These are phyloP conservation scores for Coriolopsis trogii DNA, from an alignment of 1,284 basidiomycete species.

Conservation along the genomic window DNA sequence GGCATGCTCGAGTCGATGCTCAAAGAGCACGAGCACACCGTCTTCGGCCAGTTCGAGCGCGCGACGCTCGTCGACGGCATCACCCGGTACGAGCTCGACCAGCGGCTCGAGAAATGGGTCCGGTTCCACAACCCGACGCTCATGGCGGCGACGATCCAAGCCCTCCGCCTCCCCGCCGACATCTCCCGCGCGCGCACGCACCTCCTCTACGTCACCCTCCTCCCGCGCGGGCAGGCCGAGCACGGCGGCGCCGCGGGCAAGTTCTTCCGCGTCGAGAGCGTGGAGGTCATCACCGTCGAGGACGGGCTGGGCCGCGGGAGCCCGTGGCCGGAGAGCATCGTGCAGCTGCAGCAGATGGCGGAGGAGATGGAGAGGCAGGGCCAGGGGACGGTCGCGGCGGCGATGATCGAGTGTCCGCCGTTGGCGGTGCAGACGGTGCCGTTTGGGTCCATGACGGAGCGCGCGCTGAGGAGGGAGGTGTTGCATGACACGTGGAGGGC, in stretches of 20 bases:
- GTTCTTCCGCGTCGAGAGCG: slow-evolving; percentile 29
- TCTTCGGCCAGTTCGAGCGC: slow-evolving; percentile 19
- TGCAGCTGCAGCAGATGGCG: slow-evolving; percentile 25
- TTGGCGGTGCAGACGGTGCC: slow-evolving; percentile 33
- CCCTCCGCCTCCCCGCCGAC: slow-evolving; percentile 25
- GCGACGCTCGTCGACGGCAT: slow-evolving; percentile 29
- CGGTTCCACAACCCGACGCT: slow-evolving; percentile 29
- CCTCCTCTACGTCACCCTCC: slow-evolving; percentile 27
- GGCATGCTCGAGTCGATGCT: slow-evolving; percentile 22
- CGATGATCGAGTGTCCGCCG: slow-evolving; percentile 30
- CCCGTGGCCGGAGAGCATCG: slow-evolving; percentile 31
- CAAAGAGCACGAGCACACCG: slow-evolving; percentile 22
- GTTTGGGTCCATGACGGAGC: slow-evolving; percentile 28
- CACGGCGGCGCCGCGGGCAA: slow-evolving; percentile 25
- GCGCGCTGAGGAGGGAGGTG: slow-evolving; percentile 3
- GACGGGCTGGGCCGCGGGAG: slow-evolving; percentile 19
- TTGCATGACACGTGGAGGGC: slow-evolving; percentile 26
- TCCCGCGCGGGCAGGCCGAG: slow-evolving; percentile 20
- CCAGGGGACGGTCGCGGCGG: slow-evolving; percentile 24
- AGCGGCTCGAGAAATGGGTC: slow-evolving; percentile 34
- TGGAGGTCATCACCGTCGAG: slow-evolving; percentile 22
- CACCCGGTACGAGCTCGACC: slow-evolving; percentile 31
- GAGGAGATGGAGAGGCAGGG: slow-evolving; percentile 24
- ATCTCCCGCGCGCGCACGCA: slow-evolving; percentile 26
- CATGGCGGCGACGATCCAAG: slow-evolving; percentile 30